Base-by-base conservation (phyloP, 768 basidiomycete genomes). In the Mycena floridula region DNA sequence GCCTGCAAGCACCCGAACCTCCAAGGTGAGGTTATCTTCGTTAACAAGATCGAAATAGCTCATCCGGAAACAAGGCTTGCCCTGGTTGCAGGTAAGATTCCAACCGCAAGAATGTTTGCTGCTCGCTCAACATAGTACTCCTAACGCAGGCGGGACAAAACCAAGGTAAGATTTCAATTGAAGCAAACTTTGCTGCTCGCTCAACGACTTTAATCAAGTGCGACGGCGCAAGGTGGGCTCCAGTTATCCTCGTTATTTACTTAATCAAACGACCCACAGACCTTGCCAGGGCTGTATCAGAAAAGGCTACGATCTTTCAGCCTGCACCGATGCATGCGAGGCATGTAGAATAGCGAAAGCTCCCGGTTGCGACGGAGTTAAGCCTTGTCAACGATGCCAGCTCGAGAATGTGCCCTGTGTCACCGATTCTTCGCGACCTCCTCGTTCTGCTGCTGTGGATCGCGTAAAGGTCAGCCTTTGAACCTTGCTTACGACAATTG, bases 111-210 rank as follows among this genome's bases (percentile, higher is more conserved):
- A 40, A 35, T 43, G 38, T 47, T n/a, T 39, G 27, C 45, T 20
- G 39, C 45, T 48, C 43, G 48, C 41, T 54, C 48, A 37, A 43
- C 39, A 38, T 36, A 46, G n/a, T n/a, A n/a, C n/a, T n/a, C n/a
- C n/a, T n/a, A n/a, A n/a, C n/a, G n/a, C 55, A 81, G 79, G 54
- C 76, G 74, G 49, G 79, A 81, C 55, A 81, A 82, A 59, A n/a
- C n/a, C n/a, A n/a, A n/a, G n/a, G n/a, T n/a, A n/a, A n/a, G n/a
- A n/a, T n/a, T n/a, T n/a, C n/a, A n/a, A n/a, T n/a, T n/a, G n/a
- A n/a, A n/a, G n/a, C n/a, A n/a, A n/a, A n/a, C n/a, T n/a, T n/a
- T n/a, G n/a, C n/a, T n/a, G n/a, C n/a, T n/a, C n/a, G n/a, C n/a
- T n/a, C n/a, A n/a, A n/a, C n/a, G n/a, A n/a, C n/a, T n/a, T n/a